Conservation (phyloP, 805 yeast species). For the Blastobotrys americana region DNA sequence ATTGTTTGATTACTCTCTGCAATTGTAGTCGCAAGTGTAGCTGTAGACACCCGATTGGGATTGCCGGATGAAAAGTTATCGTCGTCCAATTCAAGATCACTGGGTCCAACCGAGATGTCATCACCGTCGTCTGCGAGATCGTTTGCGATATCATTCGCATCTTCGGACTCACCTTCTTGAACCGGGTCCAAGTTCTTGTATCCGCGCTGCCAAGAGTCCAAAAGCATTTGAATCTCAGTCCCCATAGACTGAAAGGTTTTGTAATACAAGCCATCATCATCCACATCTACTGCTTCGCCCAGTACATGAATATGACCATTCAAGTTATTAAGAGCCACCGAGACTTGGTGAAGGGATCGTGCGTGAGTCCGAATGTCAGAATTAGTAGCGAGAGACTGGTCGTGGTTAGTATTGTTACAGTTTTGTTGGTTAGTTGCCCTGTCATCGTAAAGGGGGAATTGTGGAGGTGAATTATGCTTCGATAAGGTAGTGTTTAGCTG, state of each 20-base stretch:
- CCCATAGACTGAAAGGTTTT: conserved; percentile 17
- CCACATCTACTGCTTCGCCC: conserved; percentile 11
- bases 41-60: conserved; percentile 6
- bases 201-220: conserved; percentile 18
- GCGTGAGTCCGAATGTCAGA: conserved; percentile 1
- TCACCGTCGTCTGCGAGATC: conserved; percentile 3
- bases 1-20: background rate
- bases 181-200: conserved; percentile 1
- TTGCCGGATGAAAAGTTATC: conserved; percentile 9
- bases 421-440: conserved; percentile 2
- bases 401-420: background rate
- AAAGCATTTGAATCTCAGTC: conserved; percentile 16
- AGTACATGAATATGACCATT: conserved; percentile 21
- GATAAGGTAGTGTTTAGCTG: conserved; percentile 14
- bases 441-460: background rate
- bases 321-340: conserved; percentile 16
- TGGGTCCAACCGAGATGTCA: background rate
- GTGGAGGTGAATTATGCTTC: conserved; percentile 9
- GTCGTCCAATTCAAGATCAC: conserved; percentile 1
- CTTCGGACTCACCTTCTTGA: background rate
- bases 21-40: conserved; percentile 10
- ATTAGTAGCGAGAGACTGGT: background rate
- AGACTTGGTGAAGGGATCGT: conserved; percentile 6
- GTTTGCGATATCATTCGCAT: background rate
- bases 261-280: conserved; percentile 7